Percentiles rank a stretch among this genome's conserved stretches.
phyloP scores from a whole-genome alignment of 495 filamentous ascomycete genomes.

The Xylaria acuta region DNA sequence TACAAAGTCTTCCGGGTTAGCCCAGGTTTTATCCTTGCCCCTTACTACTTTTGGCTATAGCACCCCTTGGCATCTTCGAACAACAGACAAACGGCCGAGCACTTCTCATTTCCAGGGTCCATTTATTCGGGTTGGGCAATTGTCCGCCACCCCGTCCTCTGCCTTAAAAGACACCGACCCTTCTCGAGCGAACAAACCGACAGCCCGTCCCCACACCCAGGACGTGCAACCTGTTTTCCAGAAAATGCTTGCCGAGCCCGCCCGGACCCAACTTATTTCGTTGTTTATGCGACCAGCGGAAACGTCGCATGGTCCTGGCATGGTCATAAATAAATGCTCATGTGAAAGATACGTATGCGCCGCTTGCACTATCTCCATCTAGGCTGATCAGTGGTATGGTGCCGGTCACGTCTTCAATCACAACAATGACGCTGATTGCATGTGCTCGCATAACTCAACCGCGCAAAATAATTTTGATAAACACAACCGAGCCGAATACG shows the following conservation, averaged over 20 bases:
- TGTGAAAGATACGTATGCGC: not conserved
- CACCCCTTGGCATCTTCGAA: not conserved
- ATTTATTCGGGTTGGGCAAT: constrained; percentile 21
- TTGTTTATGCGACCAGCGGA: not conserved
- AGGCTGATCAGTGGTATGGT: not conserved
- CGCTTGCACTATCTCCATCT: not conserved
- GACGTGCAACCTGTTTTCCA: not conserved
- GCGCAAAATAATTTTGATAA: too few species aligned
- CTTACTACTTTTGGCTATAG: not conserved
- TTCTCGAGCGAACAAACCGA: constrained; percentile 4
- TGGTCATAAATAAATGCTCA: not conserved
- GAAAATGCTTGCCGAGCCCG: not conserved
- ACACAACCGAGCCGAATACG: not conserved
- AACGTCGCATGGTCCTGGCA: not conserved
- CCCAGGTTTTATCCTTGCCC: not conserved
- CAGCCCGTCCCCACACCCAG: constrained; percentile 1
- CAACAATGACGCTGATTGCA: not conserved
- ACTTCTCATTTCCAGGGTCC: not conserved
- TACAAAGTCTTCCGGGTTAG: not conserved
- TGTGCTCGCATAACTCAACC: not conserved
- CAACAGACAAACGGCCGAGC: not conserved
- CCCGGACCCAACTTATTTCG: not conserved
- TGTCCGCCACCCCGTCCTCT: constrained; percentile 20
- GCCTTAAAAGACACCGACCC: not conserved
- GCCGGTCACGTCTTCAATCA: not conserved